Percentiles rank a stretch among this genome's conserved stretches.
Conservation (phyloP, 305 asterid species). For the Petunia hybrid region DNA sequence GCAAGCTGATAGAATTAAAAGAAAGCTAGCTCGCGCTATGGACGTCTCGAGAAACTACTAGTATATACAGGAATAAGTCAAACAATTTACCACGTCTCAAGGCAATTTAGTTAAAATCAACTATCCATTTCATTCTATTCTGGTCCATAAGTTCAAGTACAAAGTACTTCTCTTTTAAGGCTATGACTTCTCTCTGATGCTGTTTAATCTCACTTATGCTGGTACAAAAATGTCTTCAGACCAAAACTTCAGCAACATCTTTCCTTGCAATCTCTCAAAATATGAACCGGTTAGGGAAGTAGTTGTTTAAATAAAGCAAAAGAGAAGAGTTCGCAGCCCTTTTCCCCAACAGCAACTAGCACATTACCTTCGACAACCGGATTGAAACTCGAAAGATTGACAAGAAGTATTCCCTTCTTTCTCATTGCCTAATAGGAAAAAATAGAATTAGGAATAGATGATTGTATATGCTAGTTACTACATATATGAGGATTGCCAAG, state of each 20-base stretch:
- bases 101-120: too few species aligned
- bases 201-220: too few species aligned
- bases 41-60: too few species aligned
- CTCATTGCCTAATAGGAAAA: background rate
- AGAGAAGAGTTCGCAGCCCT: slow-evolving; percentile 22
- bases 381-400: background rate
- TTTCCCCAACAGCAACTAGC: background rate
- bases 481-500: background rate
- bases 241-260: background rate
- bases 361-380: background rate
- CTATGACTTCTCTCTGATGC: too few species aligned
- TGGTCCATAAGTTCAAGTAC: too few species aligned
- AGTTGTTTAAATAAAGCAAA: background rate
- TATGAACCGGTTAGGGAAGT: background rate
- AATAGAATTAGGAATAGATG: background rate
- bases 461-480: background rate
- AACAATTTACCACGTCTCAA: too few species aligned
- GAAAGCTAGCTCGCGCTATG: too few species aligned
- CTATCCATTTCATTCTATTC: too few species aligned
- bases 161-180: too few species aligned
- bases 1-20: too few species aligned
- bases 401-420: background rate
- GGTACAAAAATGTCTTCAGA: background rate
- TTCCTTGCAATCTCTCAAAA: background rate
- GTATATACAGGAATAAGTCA: too few species aligned